phyloP scores from a whole-genome alignment of 2,329 filamentous ascomycete species.

The Botrytis aclada region DNA sequence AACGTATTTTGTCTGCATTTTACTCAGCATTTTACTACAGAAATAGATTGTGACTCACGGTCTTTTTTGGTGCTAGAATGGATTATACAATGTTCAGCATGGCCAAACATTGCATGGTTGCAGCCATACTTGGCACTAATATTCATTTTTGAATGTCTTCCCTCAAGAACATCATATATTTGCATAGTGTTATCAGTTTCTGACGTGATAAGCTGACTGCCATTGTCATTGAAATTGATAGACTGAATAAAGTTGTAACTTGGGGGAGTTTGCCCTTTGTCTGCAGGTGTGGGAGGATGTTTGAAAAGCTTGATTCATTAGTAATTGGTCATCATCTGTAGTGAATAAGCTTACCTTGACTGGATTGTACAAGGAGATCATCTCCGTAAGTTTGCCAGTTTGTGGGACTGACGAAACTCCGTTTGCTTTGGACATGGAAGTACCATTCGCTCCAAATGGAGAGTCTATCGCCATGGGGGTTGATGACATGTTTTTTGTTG shows the following conservation, averaged over 20 bases:
- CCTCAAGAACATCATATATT: slow-evolving; percentile 90
- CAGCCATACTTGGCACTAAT: slow-evolving; percentile 97
- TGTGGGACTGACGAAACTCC: slow-evolving; percentile 28
- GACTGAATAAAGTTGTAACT: slow-evolving; percentile 69
- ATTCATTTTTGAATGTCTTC: slow-evolving; percentile 81
- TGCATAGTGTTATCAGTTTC: slow-evolving; percentile 94
- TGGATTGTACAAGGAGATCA: slow-evolving; percentile 74
- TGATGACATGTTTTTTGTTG: slow-evolving; percentile 30
- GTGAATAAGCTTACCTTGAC: slow-evolving; percentile 59
- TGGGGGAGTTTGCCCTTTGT: slow-evolving; percentile 33
- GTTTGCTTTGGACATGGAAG: slow-evolving; percentile 23
- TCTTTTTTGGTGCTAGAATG: slow-evolving; percentile 97
- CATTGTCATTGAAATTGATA: slow-evolving; percentile 93
- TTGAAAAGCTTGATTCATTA: slow-evolving; percentile 52
- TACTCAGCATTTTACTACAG: not conserved
- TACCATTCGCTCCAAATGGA: slow-evolving; percentile 31
- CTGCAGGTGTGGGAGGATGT: slow-evolving; percentile 51
- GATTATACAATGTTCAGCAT: slow-evolving; percentile 80
- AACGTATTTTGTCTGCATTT: slow-evolving; percentile 71
- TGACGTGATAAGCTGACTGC: slow-evolving; percentile 86
- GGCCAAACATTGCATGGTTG: slow-evolving; percentile 90
- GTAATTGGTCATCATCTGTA: slow-evolving; percentile 18
- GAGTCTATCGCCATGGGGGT: slow-evolving; percentile 38
- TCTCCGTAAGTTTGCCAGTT: slow-evolving; percentile 67
- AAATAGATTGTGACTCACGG: slow-evolving; percentile 47